phyloP scores from a whole-genome alignment of 192 early-diverging fungal genomes.

The Gryganskiella cystojenkinii region DNA sequence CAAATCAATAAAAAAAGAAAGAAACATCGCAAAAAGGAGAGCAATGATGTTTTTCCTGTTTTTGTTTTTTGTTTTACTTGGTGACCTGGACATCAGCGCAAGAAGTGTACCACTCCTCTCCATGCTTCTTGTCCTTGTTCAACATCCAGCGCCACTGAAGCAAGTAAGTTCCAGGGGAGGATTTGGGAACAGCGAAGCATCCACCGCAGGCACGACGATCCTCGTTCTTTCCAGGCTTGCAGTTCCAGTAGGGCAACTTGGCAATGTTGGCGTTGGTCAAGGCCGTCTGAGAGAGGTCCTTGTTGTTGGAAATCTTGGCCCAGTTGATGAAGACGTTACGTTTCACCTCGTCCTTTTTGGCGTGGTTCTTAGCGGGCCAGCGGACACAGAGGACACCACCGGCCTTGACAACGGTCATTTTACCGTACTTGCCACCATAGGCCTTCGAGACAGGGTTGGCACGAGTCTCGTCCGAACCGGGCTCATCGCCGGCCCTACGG shows the following conservation, averaged over 20 bases:
- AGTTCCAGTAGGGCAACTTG: slow-evolving; percentile 29
- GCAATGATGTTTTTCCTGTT: no score
- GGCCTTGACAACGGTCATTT: slow-evolving; percentile 39
- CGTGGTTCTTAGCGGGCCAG: slow-evolving; percentile 53
- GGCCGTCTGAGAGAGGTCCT: slow-evolving; percentile 29
- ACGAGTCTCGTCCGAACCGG: slow-evolving; percentile 42
- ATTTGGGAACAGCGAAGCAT: slow-evolving; percentile 47
- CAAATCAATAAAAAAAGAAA: no score
- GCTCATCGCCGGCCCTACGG: slow-evolving; percentile 23
- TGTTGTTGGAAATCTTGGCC: slow-evolving; percentile 28
- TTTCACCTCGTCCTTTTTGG: slow-evolving; percentile 24
- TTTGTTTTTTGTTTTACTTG: slow-evolving; percentile 1
- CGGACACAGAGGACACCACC: slow-evolving; percentile 49
- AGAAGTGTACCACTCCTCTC: slow-evolving; percentile 49
- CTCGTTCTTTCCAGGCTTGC: slow-evolving; percentile 20
- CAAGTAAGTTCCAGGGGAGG: slow-evolving; percentile 35
- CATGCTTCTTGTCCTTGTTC: slow-evolving; percentile 47
- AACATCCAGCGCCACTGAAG: slow-evolving; percentile 54
- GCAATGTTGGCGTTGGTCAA: slow-evolving; percentile 33
- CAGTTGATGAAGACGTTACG: slow-evolving; percentile 26
- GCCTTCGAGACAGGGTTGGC: slow-evolving; percentile 28
- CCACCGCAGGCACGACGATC: slow-evolving; percentile 47
- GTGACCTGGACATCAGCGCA: slow-evolving; percentile 35
- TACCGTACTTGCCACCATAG: slow-evolving; percentile 44
- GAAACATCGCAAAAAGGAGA: no score